These are phyloP conservation scores for Coemansia nantahalensis DNA, from an alignment of 192 early-diverging fungal species.

Conservation along the genomic window DNA sequence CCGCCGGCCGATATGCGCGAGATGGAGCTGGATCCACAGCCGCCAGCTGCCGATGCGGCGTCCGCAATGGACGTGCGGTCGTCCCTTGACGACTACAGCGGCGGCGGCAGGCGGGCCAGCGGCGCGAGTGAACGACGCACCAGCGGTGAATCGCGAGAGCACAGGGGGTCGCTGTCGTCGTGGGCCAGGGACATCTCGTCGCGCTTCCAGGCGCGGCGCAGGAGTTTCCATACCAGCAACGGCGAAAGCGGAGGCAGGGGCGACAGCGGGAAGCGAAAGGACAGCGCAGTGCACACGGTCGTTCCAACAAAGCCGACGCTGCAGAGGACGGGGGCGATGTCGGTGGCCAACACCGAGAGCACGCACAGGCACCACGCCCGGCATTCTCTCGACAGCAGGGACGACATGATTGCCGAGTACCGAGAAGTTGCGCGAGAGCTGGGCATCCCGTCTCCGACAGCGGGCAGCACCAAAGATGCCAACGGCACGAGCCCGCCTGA, in stretches of 20 bases:
- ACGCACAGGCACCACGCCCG: conserved; percentile 10
- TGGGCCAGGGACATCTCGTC: conserved; percentile 36
- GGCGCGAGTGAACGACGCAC: too few species aligned
- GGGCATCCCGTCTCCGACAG: not conserved
- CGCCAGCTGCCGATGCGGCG: too few species aligned
- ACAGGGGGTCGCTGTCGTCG: conserved; percentile 14
- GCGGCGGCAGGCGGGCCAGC: too few species aligned
- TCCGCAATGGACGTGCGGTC: too few species aligned
- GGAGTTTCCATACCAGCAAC: conserved; percentile 2
- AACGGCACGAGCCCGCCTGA: not conserved
- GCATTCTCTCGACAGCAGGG: conserved; percentile 1
- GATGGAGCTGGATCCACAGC: not conserved
- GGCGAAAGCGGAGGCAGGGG: not conserved
- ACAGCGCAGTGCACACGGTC: not conserved
- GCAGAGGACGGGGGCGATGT: not conserved
- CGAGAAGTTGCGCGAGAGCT: not conserved
- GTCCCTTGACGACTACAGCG: too few species aligned
- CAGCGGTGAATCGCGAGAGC: conserved; percentile 4
- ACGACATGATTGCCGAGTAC: conserved; percentile 1
- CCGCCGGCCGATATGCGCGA: not conserved
- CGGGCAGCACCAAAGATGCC: not conserved
- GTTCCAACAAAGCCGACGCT: not conserved
- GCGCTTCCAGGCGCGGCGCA: conserved; percentile 7
- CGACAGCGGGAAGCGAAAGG: too few species aligned
- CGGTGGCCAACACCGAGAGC: not conserved